phyloP scores from a whole-genome alignment of 2,329 filamentous ascomycete genomes.

The Fusarium ramigenum region DNA sequence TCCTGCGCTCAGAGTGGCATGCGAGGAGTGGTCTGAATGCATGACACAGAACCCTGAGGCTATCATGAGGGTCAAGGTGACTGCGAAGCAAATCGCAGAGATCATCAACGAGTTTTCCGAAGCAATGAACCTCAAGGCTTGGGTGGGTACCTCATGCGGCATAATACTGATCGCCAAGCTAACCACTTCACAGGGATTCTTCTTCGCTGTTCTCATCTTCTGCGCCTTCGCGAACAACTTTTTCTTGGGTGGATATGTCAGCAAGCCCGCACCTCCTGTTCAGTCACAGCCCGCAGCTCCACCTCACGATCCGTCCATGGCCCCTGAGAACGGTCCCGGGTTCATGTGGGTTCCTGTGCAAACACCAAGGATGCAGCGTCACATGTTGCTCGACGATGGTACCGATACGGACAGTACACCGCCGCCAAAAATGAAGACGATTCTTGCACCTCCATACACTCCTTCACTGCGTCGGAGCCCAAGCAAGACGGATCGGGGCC shows the following conservation, averaged over 20 bases:
- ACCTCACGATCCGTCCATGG: conserved; percentile 39
- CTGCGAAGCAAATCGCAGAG: conserved; percentile 86
- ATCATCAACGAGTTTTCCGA: conserved; percentile 96
- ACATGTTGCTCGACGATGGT: conserved; percentile 55
- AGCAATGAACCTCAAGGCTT: conserved; percentile 84
- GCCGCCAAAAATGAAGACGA: conserved; percentile 50
- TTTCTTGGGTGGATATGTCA: conserved; percentile 51
- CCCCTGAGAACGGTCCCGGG: conserved; percentile 50
- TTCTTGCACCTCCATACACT: conserved; percentile 57
- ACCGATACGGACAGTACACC: conserved; percentile 64
- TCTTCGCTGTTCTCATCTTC: conserved; percentile 59
- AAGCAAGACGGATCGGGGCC: conserved; percentile 58
- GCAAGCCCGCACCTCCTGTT: conserved; percentile 41
- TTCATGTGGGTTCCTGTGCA: conserved; percentile 63
- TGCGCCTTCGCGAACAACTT: conserved; percentile 63
- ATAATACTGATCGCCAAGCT: conserved; percentile 1
- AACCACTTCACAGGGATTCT: conserved; percentile 55
- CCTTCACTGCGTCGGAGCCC: conserved; percentile 59
- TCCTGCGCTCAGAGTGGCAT: conserved; percentile 78
- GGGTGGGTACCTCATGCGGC: conserved; percentile 52
- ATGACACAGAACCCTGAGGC: conserved; percentile 85
- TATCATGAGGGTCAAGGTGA: conserved; percentile 82
- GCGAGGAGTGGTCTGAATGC: conserved; percentile 84
- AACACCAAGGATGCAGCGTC: conserved; percentile 57
- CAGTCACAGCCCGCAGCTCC: conserved; percentile 34